Evolutionary conservation across 106 monocot species (phyloP).

Genomic region (Acorus calamus): DNA sequence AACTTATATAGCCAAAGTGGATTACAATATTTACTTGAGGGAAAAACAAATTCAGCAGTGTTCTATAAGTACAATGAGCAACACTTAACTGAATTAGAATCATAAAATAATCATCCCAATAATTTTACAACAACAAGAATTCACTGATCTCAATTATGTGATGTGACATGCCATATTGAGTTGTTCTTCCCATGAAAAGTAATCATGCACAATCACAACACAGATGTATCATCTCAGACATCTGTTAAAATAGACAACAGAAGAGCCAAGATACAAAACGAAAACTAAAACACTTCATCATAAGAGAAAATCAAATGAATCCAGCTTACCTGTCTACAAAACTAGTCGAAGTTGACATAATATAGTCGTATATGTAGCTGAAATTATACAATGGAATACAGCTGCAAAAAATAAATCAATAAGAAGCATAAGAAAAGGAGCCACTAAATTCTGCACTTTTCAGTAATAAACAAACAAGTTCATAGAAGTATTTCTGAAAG

Average conservation of each 20-base stretch:
- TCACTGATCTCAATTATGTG: no score
- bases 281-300: not conserved
- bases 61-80: not conserved
- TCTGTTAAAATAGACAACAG: not conserved
- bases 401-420: constrained; percentile 24
- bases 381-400: constrained; percentile 78
- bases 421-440: no score
- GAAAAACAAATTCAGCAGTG: not conserved
- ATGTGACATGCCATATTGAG: no score
- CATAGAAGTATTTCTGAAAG: no score
- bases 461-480: no score
- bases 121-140: no score
- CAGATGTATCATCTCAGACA: no score
- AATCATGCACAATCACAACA: no score
- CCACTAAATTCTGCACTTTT: no score
- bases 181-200: no score
- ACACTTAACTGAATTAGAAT: no score
- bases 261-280: not conserved
- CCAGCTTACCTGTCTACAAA: constrained; percentile 58
- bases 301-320: constrained; percentile 4
- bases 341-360: constrained; percentile 66
- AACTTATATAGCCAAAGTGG: not conserved
- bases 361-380: constrained; percentile 60
- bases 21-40: not conserved
- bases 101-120: no score